Evolutionary conservation across 2,329 filamentous ascomycete genomes (phyloP).

Genomic region (Teratosphaeria destructans): DNA sequence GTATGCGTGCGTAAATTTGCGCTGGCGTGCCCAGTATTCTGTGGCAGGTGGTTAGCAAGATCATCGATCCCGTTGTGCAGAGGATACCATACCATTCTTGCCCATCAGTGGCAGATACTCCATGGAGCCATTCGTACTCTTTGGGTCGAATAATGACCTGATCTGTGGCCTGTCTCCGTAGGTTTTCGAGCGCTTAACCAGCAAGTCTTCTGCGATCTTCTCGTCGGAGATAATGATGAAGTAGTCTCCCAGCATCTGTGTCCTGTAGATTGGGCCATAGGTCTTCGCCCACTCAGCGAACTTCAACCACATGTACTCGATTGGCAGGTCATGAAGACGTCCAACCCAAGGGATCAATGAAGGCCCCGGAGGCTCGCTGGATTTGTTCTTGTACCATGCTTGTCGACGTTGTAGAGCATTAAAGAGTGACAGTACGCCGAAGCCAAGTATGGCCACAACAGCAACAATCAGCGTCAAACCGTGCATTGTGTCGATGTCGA

Average conservation of each 20-base stretch:
- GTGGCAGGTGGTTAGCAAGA: slow-evolving; percentile 1
- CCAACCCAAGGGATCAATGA: slow-evolving; percentile 27
- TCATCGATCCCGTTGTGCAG: background rate
- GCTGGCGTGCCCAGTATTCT: slow-evolving; percentile 17
- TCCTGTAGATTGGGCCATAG: slow-evolving; percentile 26
- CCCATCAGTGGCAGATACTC: slow-evolving; percentile 26
- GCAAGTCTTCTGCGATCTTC: slow-evolving; percentile 26
- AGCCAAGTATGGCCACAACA: slow-evolving; percentile 28
- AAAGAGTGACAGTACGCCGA: slow-evolving; percentile 24
- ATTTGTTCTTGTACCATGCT: slow-evolving; percentile 25
- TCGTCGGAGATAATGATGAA: slow-evolving; percentile 27
- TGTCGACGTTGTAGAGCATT: slow-evolving; percentile 21
- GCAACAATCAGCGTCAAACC: slow-evolving; percentile 28
- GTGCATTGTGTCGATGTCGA: slow-evolving; percentile 27
- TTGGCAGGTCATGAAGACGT: slow-evolving; percentile 38
- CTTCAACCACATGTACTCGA: slow-evolving; percentile 44
- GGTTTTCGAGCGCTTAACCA: slow-evolving; percentile 21
- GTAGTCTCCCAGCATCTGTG: slow-evolving; percentile 21
- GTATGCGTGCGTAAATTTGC: slow-evolving; percentile 25
- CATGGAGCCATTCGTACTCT: slow-evolving; percentile 33
- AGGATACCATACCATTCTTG: slow-evolving; percentile 3
- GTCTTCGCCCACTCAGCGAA: slow-evolving; percentile 26
- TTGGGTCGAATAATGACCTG: slow-evolving; percentile 42
- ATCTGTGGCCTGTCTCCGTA: slow-evolving; percentile 26
- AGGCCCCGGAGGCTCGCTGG: slow-evolving; percentile 31